Conservation (phyloP, 78 protist species). For the Tieghemostelium lacteum region DNA sequence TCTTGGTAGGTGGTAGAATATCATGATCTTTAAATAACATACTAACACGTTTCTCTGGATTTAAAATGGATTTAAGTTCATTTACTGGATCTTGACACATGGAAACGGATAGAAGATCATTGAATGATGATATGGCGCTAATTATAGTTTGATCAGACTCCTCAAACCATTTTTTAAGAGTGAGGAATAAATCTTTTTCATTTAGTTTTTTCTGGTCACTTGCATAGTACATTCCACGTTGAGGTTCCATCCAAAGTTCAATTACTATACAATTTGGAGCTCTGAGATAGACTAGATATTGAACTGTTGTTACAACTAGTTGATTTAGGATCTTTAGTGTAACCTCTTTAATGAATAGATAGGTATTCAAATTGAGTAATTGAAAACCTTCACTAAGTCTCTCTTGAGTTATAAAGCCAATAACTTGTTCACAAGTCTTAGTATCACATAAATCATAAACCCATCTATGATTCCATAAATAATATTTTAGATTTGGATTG, state of each 20-base stretch:
- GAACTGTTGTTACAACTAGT: slow-evolving; percentile 1
- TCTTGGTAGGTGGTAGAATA: neutral
- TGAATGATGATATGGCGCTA: slow-evolving; percentile 26
- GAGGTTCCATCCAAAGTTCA: slow-evolving; percentile 80
- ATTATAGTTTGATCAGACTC: slow-evolving; percentile 51
- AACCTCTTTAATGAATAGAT: slow-evolving; percentile 50
- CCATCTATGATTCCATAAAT: slow-evolving; percentile 63
- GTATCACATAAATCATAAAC: slow-evolving; percentile 56
- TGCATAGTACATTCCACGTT: slow-evolving; percentile 43
- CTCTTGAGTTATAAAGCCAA: slow-evolving; percentile 58
- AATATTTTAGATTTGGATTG: slow-evolving; percentile 43
- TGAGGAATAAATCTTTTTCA: slow-evolving; percentile 22
- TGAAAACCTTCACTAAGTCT: slow-evolving; percentile 64
- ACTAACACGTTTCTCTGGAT: neutral
- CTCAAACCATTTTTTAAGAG: slow-evolving; percentile 46
- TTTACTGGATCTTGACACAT: slow-evolving; percentile 31
- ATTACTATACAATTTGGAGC: slow-evolving; percentile 56
- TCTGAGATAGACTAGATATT: slow-evolving; percentile 46
- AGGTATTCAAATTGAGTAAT: slow-evolving; percentile 47
- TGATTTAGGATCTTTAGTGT: slow-evolving; percentile 11
- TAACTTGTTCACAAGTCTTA: slow-evolving; percentile 37
- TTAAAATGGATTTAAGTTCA: slow-evolving; percentile 20
- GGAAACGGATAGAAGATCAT: slow-evolving; percentile 30
- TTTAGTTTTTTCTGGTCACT: neutral
- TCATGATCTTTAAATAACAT: slow-evolving; percentile 18